These are phyloP conservation scores for Eutreptiella sp. DNA, from an alignment of 208 protist species.

Conservation along the genomic window DNA sequence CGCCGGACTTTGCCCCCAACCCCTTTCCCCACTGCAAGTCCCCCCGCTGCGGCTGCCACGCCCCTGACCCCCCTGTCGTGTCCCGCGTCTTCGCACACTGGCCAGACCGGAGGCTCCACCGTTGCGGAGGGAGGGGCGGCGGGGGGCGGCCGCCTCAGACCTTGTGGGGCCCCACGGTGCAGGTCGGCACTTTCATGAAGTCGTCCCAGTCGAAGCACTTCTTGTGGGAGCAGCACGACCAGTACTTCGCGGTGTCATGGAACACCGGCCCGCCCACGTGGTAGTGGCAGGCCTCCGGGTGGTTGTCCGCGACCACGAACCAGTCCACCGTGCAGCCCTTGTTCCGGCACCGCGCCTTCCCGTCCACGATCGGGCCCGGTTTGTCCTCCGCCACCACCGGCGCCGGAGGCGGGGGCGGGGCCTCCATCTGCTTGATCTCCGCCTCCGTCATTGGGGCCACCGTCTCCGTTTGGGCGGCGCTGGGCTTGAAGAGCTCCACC, in stretches of 20 bases:
- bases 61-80: too few relatives aligned
- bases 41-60: too few relatives aligned
- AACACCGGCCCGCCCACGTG: conserved; percentile 69
- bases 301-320: conserved; percentile 69
- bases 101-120: too few relatives aligned
- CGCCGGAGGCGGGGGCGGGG: conserved; percentile 49
- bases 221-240: conserved; percentile 72
- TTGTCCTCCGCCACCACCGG: conserved; percentile 35
- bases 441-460: not conserved
- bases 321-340: conserved; percentile 60
- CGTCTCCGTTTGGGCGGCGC: conserved; percentile 48
- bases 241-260: conserved; percentile 77
- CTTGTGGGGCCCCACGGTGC: conserved; percentile 54
- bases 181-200: conserved; percentile 71
- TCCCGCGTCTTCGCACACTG: too few relatives aligned
- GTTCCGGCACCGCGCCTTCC: conserved; percentile 65
- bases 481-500: conserved; percentile 43
- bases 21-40: too few relatives aligned
- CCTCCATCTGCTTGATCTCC: not conserved
- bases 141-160: too few relatives aligned
- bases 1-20: too few relatives aligned
- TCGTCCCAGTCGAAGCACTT: conserved; percentile 71
- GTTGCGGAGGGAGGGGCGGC: too few relatives aligned
- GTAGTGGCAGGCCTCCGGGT: conserved; percentile 48
- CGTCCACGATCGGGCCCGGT: conserved; percentile 59